Evolutionary conservation across 805 yeast species (phyloP), one percentile per base, ranked within the genome.

Genomic region (Tetrapisispora pingtungensis): DNA sequence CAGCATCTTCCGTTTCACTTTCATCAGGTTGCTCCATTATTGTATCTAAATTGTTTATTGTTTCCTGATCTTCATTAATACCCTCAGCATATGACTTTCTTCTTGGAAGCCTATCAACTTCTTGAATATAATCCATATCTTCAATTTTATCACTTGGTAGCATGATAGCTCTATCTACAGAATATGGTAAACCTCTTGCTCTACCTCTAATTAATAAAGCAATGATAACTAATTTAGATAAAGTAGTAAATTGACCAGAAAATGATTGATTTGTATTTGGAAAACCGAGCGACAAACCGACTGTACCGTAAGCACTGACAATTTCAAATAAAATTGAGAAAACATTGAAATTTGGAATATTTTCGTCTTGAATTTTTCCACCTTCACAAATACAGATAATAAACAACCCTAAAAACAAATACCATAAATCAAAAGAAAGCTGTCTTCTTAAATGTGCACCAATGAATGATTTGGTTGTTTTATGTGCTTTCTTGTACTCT

Each of bases 241-340:
- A 55, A 0, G 73, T 72, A 18, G 75, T 74, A 59, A 90, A 86
- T 57, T 81, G 76, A 0, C 77, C 87, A 15, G 82, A 73, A 40
- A 93, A 76, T 1, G 97, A 85, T 7, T 87, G 70, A 48, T 74
- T 68, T 3, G 75, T 68, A 38, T 67, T 67, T 0, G 94, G 84
- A 52, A 80, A 88, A 0, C 98, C 98, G 44, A 88, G 63, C 4
- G 96, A 84, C 48, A 93, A 65, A 0, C 98, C 98, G 40, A 90
- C 97, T 0, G 96, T 89, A 62, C 97, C 97, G 64, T 93, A 94
- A 0, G 97, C 97, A 51, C 95, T 82, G 6, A 87, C 84, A 48
- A 88, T 79, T 58, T 93, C 98, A 65, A 90, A 93, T 55, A 93
- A 65, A 3, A 85, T 69, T 4, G 75, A 68, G 62, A 90, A 90